Percentiles rank a stretch among this genome's conserved stretches.
Conservation (phyloP, 106 monocot genomes). For the Dendrobium huoshanense region DNA sequence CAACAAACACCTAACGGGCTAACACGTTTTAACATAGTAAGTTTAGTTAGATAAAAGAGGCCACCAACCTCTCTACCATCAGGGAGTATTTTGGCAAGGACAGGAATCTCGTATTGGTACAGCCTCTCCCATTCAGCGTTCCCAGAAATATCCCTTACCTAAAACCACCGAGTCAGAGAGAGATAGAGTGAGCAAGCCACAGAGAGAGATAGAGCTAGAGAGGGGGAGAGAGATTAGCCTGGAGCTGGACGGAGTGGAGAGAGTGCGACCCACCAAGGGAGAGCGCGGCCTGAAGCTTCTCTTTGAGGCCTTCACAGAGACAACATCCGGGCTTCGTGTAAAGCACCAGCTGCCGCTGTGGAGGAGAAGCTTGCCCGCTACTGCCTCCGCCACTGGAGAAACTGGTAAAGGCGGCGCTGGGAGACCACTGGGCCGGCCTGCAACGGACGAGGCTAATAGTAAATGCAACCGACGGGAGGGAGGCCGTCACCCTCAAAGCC, state of each 20-base stretch:
- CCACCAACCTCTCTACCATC: conserved; percentile 77
- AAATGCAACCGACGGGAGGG: background rate
- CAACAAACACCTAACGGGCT: conserved; percentile 10
- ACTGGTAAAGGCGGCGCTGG: background rate
- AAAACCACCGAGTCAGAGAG: background rate
- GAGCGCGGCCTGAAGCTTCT: conserved; percentile 82
- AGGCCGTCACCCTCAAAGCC: background rate
- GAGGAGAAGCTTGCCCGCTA: background rate
- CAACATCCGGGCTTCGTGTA: conserved; percentile 93
- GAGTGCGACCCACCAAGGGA: conserved; percentile 49
- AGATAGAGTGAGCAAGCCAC: background rate
- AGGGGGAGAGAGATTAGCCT: conserved; percentile 17
- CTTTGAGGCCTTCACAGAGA: conserved; percentile 95
- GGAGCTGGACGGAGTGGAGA: conserved; percentile 56
- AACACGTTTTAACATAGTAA: background rate
- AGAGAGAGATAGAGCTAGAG: background rate
- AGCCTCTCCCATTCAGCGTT: conserved; percentile 83
- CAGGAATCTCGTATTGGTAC: conserved; percentile 95
- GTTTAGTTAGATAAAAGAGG: background rate
- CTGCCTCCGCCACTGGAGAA: background rate
- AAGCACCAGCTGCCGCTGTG: conserved; percentile 49
- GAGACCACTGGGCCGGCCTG: background rate
- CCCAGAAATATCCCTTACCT: conserved; percentile 67
- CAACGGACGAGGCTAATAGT: too few species aligned
- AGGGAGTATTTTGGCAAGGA: conserved; percentile 57